Evolutionary conservation across 1,139 yeast genomes (phyloP).

Genomic region (Entelexis sorbosivorans): DNA sequence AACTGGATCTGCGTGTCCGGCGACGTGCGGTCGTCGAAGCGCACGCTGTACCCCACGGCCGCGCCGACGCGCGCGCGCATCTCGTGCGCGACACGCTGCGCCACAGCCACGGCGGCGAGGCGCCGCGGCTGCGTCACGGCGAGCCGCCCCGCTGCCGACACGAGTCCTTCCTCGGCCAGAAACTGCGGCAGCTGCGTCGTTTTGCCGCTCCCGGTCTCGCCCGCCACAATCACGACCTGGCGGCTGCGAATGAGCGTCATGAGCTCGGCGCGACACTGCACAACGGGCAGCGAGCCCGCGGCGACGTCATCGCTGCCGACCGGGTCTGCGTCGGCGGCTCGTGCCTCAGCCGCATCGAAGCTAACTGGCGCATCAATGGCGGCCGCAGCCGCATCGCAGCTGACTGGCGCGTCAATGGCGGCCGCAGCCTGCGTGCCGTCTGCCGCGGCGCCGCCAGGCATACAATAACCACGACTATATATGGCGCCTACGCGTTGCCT

Average conservation of each 20-base stretch:
- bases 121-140: conserved; percentile 96
- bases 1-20: conserved; percentile 63
- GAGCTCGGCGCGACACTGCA: conserved; percentile 48
- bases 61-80: conserved; percentile 60
- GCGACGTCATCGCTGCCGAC: not conserved
- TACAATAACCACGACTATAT: not conserved
- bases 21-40: conserved; percentile 71
- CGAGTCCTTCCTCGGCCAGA: conserved; percentile 69
- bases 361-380: not conserved
- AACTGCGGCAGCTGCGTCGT: conserved; percentile 93
- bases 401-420: not conserved
- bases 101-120: conserved; percentile 92
- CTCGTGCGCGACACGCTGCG: conserved; percentile 83
- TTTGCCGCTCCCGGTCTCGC: conserved; percentile 97
- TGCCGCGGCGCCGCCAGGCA: not conserved
- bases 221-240: conserved; percentile 79
- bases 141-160: conserved; percentile 40
- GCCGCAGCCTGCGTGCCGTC: not conserved
- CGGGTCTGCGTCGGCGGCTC: not conserved
- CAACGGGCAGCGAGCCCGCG: conserved; percentile 50
- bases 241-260: conserved; percentile 51
- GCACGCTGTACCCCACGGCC: conserved; percentile 75
- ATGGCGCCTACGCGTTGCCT: not conserved
- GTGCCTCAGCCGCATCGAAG: not conserved
- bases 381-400: not conserved